These are phyloP conservation scores for Suhomyces maxii DNA, from an alignment of 1,139 yeast genomes.

Conservation along the genomic window DNA sequence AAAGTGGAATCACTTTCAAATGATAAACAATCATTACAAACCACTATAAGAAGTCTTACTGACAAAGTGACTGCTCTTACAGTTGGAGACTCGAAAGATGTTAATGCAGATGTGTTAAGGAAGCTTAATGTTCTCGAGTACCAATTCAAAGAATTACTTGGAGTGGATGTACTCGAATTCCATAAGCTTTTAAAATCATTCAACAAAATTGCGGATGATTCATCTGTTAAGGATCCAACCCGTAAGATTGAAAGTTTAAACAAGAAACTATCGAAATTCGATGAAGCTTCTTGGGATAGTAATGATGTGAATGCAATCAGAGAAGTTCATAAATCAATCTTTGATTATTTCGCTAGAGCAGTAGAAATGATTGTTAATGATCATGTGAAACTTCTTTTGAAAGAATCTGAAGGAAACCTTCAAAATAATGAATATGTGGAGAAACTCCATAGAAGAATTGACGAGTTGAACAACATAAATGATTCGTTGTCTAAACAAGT, in stretches of 20 bases:
- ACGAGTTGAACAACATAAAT: slow-evolving; percentile 28
- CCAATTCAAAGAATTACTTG: slow-evolving; percentile 40
- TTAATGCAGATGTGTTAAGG: slow-evolving; percentile 16
- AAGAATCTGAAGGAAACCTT: slow-evolving; percentile 24
- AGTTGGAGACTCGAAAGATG: slow-evolving; percentile 17
- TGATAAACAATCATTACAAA: slow-evolving; percentile 37
- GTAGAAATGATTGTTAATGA: slow-evolving; percentile 58
- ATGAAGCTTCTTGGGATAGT: slow-evolving; percentile 15
- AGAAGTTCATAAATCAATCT: slow-evolving; percentile 54
- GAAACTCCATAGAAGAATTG: slow-evolving; percentile 32
- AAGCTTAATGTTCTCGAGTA: slow-evolving; percentile 29
- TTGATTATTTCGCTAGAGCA: slow-evolving; percentile 60
- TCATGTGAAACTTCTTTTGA: slow-evolving; percentile 47
- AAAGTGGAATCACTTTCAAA: slow-evolving; percentile 39
- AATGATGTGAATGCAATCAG: slow-evolving; percentile 34
- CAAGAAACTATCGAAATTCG: slow-evolving; percentile 18
- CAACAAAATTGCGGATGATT: slow-evolving; percentile 56
- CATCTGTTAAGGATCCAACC: slow-evolving; percentile 57
- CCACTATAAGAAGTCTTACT: slow-evolving; percentile 33
- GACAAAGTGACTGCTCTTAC: slow-evolving; percentile 29
- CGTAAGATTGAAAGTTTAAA: slow-evolving; percentile 46
- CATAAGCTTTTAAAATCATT: slow-evolving; percentile 47
- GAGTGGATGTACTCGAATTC: slow-evolving; percentile 40
- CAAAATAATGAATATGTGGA: slow-evolving; percentile 25
- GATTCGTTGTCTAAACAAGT: slow-evolving; percentile 25